These are phyloP conservation scores for Cucumis cinereus DNA, from an alignment of 306 rosid species.

Conservation along the genomic window DNA sequence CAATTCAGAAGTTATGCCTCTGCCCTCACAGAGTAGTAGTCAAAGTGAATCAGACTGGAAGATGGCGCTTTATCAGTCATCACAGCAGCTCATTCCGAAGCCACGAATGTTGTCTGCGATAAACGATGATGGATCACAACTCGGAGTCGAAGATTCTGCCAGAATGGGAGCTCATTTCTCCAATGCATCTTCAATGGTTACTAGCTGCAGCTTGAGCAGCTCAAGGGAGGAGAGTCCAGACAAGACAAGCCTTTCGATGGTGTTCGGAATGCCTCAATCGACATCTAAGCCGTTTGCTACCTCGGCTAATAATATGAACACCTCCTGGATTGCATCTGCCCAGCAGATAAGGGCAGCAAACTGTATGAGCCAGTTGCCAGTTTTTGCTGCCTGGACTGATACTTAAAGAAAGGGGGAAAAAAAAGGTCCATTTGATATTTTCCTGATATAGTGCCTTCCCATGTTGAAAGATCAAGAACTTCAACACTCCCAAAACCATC, in stretches of 20 bases:
- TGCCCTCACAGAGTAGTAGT: conserved; percentile 19
- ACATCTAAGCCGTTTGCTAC: conserved; percentile 28
- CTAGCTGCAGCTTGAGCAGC: conserved; percentile 47
- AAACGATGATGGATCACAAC: neutral
- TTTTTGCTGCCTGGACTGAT: conserved; percentile 2
- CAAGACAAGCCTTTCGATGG: conserved; percentile 32
- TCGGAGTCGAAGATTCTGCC: conserved; percentile 1
- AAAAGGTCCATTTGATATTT: neutral
- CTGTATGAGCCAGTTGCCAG: conserved; percentile 6
- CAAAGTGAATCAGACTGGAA: conserved; percentile 46
- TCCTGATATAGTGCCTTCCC: neutral
- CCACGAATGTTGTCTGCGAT: neutral
- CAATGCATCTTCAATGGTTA: conserved; percentile 62
- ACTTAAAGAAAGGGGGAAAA: neutral
- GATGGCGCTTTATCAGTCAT: conserved; percentile 35
- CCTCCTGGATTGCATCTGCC: conserved; percentile 8
- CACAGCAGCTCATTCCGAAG: conserved; percentile 20
- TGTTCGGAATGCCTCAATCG: conserved; percentile 38
- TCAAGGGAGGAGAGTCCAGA: conserved; percentile 45
- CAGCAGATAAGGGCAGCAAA: conserved; percentile 2
- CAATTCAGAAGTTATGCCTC: neutral
- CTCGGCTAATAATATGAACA: neutral
- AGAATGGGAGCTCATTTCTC: conserved; percentile 39
- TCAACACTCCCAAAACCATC: neutral
- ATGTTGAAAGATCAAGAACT: neutral